These are phyloP conservation scores for Venturiaceae sp. DNA, from an alignment of 2,329 filamentous ascomycete genomes.

Conservation along the genomic window DNA sequence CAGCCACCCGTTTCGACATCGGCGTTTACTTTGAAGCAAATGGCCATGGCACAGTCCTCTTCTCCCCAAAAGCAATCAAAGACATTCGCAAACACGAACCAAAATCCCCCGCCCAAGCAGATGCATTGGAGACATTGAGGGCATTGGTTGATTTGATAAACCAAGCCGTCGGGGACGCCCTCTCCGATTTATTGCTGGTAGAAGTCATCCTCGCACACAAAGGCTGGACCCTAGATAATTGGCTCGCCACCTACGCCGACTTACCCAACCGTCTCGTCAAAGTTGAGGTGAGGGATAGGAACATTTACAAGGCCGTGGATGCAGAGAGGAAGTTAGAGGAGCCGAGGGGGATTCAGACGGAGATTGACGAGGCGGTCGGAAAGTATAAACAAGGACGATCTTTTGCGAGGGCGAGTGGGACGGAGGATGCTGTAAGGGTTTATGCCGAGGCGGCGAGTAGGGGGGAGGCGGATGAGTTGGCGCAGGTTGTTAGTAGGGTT, in stretches of 20 bases:
- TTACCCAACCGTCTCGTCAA: slow-evolving; percentile 92
- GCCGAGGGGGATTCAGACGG: slow-evolving; percentile 68
- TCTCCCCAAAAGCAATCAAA: slow-evolving; percentile 74
- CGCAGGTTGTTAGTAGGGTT: slow-evolving; percentile 68
- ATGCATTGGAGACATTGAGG: slow-evolving; percentile 73
- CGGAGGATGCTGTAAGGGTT: slow-evolving; percentile 90
- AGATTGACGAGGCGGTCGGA: slow-evolving; percentile 79
- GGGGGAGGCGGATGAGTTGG: slow-evolving; percentile 83
- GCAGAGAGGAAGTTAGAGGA: slow-evolving; percentile 81
- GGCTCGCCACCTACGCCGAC: slow-evolving; percentile 87
- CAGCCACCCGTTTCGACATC: slow-evolving; percentile 88
- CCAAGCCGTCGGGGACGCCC: slow-evolving; percentile 91
- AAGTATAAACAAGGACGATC: slow-evolving; percentile 85
- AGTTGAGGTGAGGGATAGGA: slow-evolving; percentile 80
- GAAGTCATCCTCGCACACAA: slow-evolving; percentile 96
- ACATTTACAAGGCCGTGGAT: slow-evolving; percentile 82
- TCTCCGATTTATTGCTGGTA: slow-evolving; percentile 92
- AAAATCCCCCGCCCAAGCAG: slow-evolving; percentile 83
- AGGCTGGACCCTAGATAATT: slow-evolving; percentile 79
- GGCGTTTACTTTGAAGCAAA: slow-evolving; percentile 99
- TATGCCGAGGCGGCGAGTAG: slow-evolving; percentile 90
- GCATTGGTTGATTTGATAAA: slow-evolving; percentile 90
- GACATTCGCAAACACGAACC: slow-evolving; percentile 66
- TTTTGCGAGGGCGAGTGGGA: slow-evolving; percentile 88
- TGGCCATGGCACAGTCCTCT: slow-evolving; percentile 92